Evolutionary conservation across 495 filamentous ascomycete genomes (phyloP).

Genomic region (Letharia columbiana): DNA sequence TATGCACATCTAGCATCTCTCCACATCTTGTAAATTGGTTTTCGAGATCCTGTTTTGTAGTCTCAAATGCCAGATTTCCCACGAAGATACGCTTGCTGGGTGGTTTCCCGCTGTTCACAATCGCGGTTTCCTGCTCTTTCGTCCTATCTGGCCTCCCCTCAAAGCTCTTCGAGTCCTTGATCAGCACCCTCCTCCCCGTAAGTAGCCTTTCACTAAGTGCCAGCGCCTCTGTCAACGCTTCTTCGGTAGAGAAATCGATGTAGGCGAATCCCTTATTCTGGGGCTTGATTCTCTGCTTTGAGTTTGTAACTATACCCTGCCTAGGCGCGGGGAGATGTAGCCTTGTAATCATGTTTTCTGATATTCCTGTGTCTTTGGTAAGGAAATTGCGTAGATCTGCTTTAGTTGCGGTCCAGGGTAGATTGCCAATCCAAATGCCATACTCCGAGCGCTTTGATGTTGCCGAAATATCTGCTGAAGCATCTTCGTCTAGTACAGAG

Average conservation of each 20-base stretch:
- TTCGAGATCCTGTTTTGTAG: constrained; percentile 68
- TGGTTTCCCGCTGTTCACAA: constrained; percentile 41
- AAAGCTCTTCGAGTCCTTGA: constrained; percentile 84
- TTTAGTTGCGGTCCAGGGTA: constrained; percentile 69
- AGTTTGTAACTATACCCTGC: constrained; percentile 12
- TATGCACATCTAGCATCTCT: constrained; percentile 63
- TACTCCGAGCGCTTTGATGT: constrained; percentile 56
- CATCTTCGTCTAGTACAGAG: constrained; percentile 33
- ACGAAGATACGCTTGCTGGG: constrained; percentile 78
- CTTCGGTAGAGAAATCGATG: constrained; percentile 71
- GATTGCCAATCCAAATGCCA: constrained; percentile 93
- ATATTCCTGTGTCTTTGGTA: constrained; percentile 55
- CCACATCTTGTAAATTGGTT: constrained; percentile 79
- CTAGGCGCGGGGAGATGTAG: constrained; percentile 61
- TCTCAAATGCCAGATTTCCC: constrained; percentile 81
- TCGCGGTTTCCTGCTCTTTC: constrained; percentile 30
- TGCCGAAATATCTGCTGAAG: constrained; percentile 22
- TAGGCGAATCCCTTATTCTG: constrained; percentile 91
- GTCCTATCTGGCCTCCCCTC: constrained; percentile 63
- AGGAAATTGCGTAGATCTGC: constrained; percentile 67
- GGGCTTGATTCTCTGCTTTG: constrained; percentile 40
- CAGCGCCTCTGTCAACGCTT: constrained; percentile 61
- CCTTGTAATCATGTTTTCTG: constrained; percentile 64
- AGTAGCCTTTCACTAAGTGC: constrained; percentile 72
- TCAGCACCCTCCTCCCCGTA: constrained; percentile 67